These are phyloP conservation scores for Pichia sp. DNA, from an alignment of 1,139 yeast species.

Conservation along the genomic window DNA sequence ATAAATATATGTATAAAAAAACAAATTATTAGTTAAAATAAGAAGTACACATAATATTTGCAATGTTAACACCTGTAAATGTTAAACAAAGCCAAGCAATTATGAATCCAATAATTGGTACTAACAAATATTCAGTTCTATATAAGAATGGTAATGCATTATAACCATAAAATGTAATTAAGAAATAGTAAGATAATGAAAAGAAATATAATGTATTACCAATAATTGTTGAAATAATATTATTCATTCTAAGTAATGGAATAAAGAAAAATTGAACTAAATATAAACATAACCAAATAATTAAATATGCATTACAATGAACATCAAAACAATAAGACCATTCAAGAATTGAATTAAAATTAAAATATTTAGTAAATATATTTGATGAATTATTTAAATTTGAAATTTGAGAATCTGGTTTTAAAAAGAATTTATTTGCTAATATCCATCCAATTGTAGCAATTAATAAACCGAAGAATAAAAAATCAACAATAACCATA, in stretches of 20 bases:
- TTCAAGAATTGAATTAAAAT: constrained; percentile 46
- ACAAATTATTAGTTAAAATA: constrained; percentile 43
- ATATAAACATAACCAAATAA: constrained; percentile 74
- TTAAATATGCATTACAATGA: constrained; percentile 80
- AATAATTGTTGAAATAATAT: constrained; percentile 57
- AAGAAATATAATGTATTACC: constrained; percentile 75
- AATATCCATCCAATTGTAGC: constrained; percentile 71
- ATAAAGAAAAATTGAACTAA: constrained; percentile 68
- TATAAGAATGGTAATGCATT: constrained; percentile 74
- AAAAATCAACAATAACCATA: constrained; percentile 82
- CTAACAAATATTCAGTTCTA: constrained; percentile 48
- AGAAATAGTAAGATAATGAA: constrained; percentile 67
- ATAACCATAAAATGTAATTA: constrained; percentile 82
- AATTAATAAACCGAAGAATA: constrained; percentile 60
- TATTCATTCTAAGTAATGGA: constrained; percentile 61
- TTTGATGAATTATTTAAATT: constrained; percentile 4
- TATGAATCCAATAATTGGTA: constrained; percentile 54
- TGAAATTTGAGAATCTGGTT: constrained; percentile 26
- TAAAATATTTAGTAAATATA: constrained; percentile 14
- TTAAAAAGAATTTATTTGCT: constrained; percentile 54
- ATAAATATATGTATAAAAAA: neutral
- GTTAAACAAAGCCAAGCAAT: constrained; percentile 53
- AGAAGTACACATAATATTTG: constrained; percentile 57
- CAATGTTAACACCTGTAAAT: constrained; percentile 63
- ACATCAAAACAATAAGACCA: constrained; percentile 95